Evolutionary conservation across 768 basidiomycete genomes (phyloP), one percentile per base, ranked within the genome.

Genomic region (Tulasnella sp.): DNA sequence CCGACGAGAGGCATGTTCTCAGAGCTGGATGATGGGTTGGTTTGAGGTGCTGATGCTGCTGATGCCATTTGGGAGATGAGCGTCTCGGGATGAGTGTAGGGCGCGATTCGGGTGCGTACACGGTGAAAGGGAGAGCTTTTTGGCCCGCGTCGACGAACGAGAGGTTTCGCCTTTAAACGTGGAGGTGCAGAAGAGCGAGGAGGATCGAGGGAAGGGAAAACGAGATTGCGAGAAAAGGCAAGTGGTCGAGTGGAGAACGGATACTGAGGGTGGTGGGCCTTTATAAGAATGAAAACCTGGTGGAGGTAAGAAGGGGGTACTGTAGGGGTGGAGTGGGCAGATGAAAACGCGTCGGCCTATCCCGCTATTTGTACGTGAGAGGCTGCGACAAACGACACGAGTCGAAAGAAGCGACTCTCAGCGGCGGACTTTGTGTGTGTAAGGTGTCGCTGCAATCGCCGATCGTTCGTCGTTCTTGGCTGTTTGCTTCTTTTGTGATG

Each of bases 1-100:
- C 77, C 77, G 28, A 78, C 58, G 60, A 78, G 60, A 44, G 77
- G 77, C 76, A 76, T 76, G 46, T 37, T 50, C 46, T 50, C 54
- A 46, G 76, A 58, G 48, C 40, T 50, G 34, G 76, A 58, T 6
- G 46, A 46, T 5, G 75, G 46, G 42, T 37, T 9, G 46, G 42
- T 22, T 76, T 20, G 48, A 34, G 75, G 48, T 44, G 41, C 42
- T 4, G 75, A 12, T 20, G 76, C 76, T 37, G 76, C 28, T 50
- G 76, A 50, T 46, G 34, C 54, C 76, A 76, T 44, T 50, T 37
- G 34, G 20, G n/a, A 40, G 34, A 31, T 50, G 48, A 46, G 76
- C 31, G n/a, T 50, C 46, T 42, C 34, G 74, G 6, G 42, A 50
- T 75, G 76, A 76, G 54, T n/a, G 46, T 22, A n/a, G 48, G 18